Evolutionary conservation across 78 protist species (phyloP).

Genomic region (Polysphondylium violaceum): DNA sequence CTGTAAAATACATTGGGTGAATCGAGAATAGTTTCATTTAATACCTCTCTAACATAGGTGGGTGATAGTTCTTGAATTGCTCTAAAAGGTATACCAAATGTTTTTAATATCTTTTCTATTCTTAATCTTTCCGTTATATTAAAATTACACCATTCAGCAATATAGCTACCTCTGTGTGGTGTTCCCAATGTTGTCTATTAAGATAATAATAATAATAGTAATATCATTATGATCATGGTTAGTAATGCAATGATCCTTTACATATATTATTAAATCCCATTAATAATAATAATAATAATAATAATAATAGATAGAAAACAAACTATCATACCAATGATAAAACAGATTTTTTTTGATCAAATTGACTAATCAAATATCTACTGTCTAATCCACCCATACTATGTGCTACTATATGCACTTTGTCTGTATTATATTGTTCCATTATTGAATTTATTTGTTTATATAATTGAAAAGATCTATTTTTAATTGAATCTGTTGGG

Average conservation of each 20-base stretch:
- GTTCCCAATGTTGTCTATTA: slow-evolving; percentile 56
- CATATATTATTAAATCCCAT: too few species aligned
- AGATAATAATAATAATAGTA: background rate
- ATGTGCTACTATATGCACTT: slow-evolving; percentile 54
- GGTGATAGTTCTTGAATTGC: slow-evolving; percentile 55
- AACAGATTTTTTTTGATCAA: slow-evolving; percentile 6
- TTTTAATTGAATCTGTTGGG: slow-evolving; percentile 56
- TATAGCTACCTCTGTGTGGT: slow-evolving; percentile 71
- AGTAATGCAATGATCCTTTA: background rate
- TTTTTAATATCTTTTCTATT: slow-evolving; percentile 11
- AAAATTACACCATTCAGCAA: slow-evolving; percentile 33
- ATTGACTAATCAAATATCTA: slow-evolving; percentile 17
- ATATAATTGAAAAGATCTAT: slow-evolving; percentile 12
- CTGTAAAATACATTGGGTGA: slow-evolving; percentile 9
- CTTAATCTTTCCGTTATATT: slow-evolving; percentile 28
- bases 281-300: too few species aligned
- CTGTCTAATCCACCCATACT: slow-evolving; percentile 66
- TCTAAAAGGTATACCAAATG: slow-evolving; percentile 22
- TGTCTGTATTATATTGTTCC: slow-evolving; percentile 13
- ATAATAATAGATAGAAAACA: too few species aligned
- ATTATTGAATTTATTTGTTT: slow-evolving; percentile 5
- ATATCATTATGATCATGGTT: background rate
- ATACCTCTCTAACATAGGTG: background rate
- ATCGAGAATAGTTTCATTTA: slow-evolving; percentile 23
- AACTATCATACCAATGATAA: slow-evolving; percentile 55